Evolutionary conservation across 345 rosid species (phyloP).

Genomic region (Lagerstroemia speciosa): DNA sequence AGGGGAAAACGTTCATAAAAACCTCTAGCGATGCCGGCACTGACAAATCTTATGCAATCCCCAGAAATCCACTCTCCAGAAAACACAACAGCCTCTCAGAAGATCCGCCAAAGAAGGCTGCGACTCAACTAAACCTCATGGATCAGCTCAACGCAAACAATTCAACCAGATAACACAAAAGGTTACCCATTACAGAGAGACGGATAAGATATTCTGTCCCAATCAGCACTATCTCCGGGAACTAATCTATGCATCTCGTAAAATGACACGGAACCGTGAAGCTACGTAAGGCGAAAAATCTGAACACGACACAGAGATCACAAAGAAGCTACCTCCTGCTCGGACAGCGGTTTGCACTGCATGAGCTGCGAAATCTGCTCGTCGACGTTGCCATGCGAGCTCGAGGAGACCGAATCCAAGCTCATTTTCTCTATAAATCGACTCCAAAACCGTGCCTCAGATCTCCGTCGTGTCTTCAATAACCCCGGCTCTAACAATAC

Average conservation of each 20-base stretch:
- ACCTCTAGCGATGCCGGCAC: neutral
- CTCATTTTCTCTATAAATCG: slow-evolving; percentile 7
- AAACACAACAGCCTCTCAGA: neutral
- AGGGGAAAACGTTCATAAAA: neutral
- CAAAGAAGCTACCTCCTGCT: slow-evolving; percentile 20
- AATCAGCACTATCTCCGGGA: neutral
- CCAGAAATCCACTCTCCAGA: neutral
- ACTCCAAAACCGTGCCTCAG: slow-evolving; percentile 1
- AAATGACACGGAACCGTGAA: neutral
- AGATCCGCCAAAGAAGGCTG: neutral
- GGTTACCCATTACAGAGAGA: neutral
- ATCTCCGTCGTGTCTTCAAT: neutral
- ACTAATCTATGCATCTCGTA: neutral
- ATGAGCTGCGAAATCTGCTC: slow-evolving; percentile 38
- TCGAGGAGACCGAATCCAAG: slow-evolving; percentile 7
- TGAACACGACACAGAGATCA: neutral
- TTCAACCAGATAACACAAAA: neutral
- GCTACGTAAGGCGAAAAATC: neutral
- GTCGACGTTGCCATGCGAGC: slow-evolving; percentile 22
- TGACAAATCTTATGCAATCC: neutral
- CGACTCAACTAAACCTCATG: neutral
- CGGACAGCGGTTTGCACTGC: slow-evolving; percentile 47
- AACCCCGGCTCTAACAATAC: neutral
- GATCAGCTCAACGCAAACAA: slow-evolving; percentile 1
- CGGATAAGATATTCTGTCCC: neutral